Evolutionary conservation across 129 eudicot species (phyloP), one percentile per base, ranked within the genome.

Genomic region (Artemisia annua): DNA sequence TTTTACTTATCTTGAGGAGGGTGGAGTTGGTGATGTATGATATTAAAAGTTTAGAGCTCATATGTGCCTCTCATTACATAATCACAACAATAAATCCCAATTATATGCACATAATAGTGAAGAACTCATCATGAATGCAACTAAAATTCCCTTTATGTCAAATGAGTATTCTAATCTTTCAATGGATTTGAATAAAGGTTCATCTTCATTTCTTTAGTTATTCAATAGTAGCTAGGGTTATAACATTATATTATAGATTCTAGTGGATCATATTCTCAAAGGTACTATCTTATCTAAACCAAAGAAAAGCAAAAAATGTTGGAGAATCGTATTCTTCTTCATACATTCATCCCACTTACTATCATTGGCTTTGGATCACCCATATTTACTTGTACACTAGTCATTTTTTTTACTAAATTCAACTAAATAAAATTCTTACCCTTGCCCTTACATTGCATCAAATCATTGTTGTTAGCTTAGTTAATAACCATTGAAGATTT

Each of bases 231-330:
- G 43, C 43, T 35, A 35, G 43, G 43, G 8, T 35, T 35, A 35
- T 35, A 35, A 35, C 43, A 35, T 35, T 35, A 35, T 30, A 30
- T 4, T 56, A 32, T 35, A 73, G 74, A 68, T 79, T n/a, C 22
- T 20, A 71, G 59, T 80, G 72, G 61, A 67, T 74, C 75, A 74
- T 80, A 74, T 80, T 80, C 83, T 44, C 66, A 28, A 26, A 35
- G 44, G 51, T 59, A 68, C 59, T 6, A 66, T 69, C 80, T 73
- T 61, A 74, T 80, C 79, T 75, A 80, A 67, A 51, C 66, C 66
- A 51, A 67, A 4, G 58, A 20, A 67, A 73, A 67, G 50, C 8
- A 16, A 28, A 63, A 71, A 7, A n/a, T 63, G 17, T 51, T 65
- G 67, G 66, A 74, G 75, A 80, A 80, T 80, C 75, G 14, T 49